phyloP scores from a whole-genome alignment of 2,329 filamentous ascomycete genomes.

The Colletotrichum sp. region DNA sequence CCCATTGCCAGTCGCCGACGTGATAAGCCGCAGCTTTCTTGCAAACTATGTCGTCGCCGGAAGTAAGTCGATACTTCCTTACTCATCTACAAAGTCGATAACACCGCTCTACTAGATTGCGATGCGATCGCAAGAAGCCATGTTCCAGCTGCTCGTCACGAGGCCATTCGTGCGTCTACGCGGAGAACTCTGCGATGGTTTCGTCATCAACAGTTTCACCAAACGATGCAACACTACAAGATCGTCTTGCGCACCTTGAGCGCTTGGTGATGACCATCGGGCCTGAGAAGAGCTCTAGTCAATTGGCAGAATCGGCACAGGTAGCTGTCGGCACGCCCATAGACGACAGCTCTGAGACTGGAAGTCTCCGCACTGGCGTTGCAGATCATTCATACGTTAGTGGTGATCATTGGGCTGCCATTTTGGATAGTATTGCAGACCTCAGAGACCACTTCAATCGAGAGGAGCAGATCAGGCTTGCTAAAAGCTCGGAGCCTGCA shows the following conservation, averaged over 20 bases:
- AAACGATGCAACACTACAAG: not conserved
- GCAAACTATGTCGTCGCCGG: slow-evolving; percentile 35
- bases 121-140: slow-evolving; percentile 29
- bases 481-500: not conserved
- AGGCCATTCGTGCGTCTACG: slow-evolving; percentile 20
- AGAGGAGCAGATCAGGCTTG: slow-evolving; percentile 17
- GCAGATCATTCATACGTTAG: slow-evolving; percentile 36
- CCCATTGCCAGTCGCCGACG: slow-evolving; percentile 28
- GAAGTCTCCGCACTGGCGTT: slow-evolving; percentile 30
- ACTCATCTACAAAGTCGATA: not conserved
- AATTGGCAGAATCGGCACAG: not conserved
- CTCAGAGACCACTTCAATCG: slow-evolving; percentile 38
- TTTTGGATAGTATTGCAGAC: slow-evolving; percentile 44
- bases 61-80: slow-evolving; percentile 30
- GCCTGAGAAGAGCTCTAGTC: fast-evolving
- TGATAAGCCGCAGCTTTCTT: slow-evolving; percentile 38
- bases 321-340: not conserved
- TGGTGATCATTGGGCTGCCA: slow-evolving; percentile 43
- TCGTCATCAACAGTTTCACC: fast-evolving
- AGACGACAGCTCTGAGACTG: slow-evolving; percentile 28
- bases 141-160: slow-evolving; percentile 26
- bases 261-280: slow-evolving; percentile 29
- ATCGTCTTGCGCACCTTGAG: slow-evolving; percentile 34
- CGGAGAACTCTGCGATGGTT: slow-evolving; percentile 16
- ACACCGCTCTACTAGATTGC: slow-evolving; percentile 7